Conservation (phyloP, 371 early-diverging fungal genomes). For the Sporodiniella umbellata region DNA sequence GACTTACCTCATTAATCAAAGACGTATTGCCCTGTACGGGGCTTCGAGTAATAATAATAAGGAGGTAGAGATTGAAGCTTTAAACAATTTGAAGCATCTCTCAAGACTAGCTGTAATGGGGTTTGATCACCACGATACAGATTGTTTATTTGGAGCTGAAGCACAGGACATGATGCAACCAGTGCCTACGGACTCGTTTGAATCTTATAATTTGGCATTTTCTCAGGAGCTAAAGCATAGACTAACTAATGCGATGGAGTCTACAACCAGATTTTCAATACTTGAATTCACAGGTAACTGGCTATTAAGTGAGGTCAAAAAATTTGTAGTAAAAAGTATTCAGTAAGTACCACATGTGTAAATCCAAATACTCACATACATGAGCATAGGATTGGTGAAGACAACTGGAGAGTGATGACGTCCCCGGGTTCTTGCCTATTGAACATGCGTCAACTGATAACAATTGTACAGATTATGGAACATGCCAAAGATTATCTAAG, state of each 20-base stretch:
- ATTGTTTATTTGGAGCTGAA: slow-evolving; percentile 27
- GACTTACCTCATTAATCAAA: slow-evolving; percentile 52
- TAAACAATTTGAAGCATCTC: slow-evolving; percentile 26
- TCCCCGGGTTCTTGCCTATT: slow-evolving; percentile 75
- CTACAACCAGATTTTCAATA: slow-evolving; percentile 48
- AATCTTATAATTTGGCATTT: slow-evolving; percentile 32
- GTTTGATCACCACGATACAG: slow-evolving; percentile 14
- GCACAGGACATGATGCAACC: slow-evolving; percentile 53
- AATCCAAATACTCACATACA: neutral
- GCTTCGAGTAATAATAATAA: slow-evolving; percentile 20
- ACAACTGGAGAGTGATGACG: slow-evolving; percentile 82
- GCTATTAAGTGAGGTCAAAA: slow-evolving; percentile 57
- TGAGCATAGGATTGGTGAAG: slow-evolving; percentile 58
- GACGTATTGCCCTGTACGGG: slow-evolving; percentile 49
- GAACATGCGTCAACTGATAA: slow-evolving; percentile 68
- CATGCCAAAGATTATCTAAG: slow-evolving; percentile 52
- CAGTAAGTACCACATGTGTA: slow-evolving; percentile 28
- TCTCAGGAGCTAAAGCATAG: slow-evolving; percentile 32
- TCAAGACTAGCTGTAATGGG: slow-evolving; percentile 27
- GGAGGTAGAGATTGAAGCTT: slow-evolving; percentile 18
- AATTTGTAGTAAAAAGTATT: slow-evolving; percentile 71
- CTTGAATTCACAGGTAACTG: slow-evolving; percentile 54
- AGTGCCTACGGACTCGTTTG: slow-evolving; percentile 33
- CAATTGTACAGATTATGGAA: slow-evolving; percentile 57
- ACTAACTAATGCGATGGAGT: slow-evolving; percentile 28